Evolutionary conservation across 2,329 filamentous ascomycete genomes (phyloP).

Genomic region (Reticulascus tulasneorum): DNA sequence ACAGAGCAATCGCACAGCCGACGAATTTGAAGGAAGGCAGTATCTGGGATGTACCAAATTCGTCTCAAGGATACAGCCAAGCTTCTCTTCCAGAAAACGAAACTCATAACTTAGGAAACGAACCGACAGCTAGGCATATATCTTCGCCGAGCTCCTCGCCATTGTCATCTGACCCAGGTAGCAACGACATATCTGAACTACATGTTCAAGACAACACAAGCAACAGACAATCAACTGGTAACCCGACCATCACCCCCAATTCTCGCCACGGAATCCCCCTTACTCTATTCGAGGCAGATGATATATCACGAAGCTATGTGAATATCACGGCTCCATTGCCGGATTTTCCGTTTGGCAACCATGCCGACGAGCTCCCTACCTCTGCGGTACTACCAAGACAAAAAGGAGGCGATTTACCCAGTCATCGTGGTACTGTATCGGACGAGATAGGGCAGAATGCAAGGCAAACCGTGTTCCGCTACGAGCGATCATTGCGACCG

Average conservation of each 20-base stretch:
- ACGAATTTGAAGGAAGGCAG: constrained; percentile 15
- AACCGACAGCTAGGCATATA: too few relatives aligned
- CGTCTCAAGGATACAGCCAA: constrained; percentile 15
- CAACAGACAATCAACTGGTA: background rate
- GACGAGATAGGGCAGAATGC: too few relatives aligned
- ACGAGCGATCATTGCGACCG: constrained; percentile 50
- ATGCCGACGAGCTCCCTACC: background rate
- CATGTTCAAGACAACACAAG: constrained; percentile 7
- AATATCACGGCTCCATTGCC: constrained; percentile 26
- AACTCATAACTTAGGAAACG: background rate
- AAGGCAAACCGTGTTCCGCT: constrained; percentile 23
- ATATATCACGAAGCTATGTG: constrained; percentile 34
- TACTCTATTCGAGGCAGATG: constrained; percentile 22
- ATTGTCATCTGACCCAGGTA: constrained; percentile 27
- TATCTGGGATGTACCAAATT: constrained; percentile 34
- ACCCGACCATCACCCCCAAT: background rate
- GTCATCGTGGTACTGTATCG: too few relatives aligned
- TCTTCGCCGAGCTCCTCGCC: constrained; percentile 29
- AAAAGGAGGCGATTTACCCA: too few relatives aligned
- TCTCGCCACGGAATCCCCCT: constrained; percentile 4
- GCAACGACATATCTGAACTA: constrained; percentile 21
- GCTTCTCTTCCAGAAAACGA: too few relatives aligned
- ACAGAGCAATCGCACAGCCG: constrained; percentile 4
- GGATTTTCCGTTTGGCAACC: constrained; percentile 17
- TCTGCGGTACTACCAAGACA: too few relatives aligned